phyloP scores from a whole-genome alignment of 2,329 filamentous ascomycete genomes.

The Pseudogymnoascus sp. region DNA sequence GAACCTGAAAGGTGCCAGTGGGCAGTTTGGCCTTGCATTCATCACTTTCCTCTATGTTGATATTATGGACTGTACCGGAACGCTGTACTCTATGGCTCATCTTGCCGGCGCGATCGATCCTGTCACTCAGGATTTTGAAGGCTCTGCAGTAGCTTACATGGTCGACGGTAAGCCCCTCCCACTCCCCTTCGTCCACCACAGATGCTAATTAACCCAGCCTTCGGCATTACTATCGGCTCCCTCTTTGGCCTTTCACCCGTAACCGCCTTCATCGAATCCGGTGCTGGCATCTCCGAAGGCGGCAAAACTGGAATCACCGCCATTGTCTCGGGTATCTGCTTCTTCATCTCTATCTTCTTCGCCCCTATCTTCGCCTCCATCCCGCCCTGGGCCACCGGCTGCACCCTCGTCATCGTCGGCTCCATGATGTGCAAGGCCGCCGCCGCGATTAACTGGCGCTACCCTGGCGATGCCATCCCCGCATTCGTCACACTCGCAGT shows the following conservation, averaged over 20 bases:
- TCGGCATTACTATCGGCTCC: constrained; percentile 67
- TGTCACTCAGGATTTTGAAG: constrained; percentile 78
- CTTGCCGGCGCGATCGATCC: constrained; percentile 76
- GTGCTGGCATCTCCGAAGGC: constrained; percentile 81
- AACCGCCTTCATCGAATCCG: constrained; percentile 82
- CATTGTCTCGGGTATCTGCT: constrained; percentile 70
- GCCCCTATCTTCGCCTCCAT: constrained; percentile 86
- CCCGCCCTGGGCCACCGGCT: constrained; percentile 81
- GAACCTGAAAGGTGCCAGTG: constrained; percentile 53
- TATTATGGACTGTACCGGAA: constrained; percentile 79
- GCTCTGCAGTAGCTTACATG: constrained; percentile 73
- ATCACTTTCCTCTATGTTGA: constrained; percentile 89
- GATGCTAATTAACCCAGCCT: background rate
- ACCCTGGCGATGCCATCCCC: constrained; percentile 74
- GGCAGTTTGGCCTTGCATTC: constrained; percentile 73
- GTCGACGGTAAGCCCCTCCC: constrained; percentile 50
- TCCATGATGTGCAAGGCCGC: constrained; percentile 75
- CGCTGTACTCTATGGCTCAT: constrained; percentile 81
- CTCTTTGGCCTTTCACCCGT: constrained; percentile 73
- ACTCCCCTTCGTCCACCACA: background rate
- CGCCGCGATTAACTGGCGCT: constrained; percentile 81
- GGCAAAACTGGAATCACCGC: constrained; percentile 79
- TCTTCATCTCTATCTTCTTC: constrained; percentile 83
- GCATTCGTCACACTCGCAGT: constrained; percentile 76
- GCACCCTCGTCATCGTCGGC: constrained; percentile 81